Percentiles rank a stretch among this genome's conserved stretches.
Conservation (phyloP, 345 rosid species). For the Melaleuca alternifolia region DNA sequence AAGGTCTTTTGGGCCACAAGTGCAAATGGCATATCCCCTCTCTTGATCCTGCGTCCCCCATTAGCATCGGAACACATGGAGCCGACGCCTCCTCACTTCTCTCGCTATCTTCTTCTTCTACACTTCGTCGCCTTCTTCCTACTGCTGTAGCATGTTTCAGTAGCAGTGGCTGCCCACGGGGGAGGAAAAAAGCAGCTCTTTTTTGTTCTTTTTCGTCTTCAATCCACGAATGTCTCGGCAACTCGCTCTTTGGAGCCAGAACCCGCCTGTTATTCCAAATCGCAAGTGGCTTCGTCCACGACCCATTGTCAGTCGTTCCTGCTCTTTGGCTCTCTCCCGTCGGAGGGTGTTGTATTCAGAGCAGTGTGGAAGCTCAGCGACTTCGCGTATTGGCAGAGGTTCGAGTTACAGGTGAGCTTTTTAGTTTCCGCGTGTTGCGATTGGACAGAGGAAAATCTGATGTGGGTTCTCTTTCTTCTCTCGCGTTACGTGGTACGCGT, state of each 20-base stretch:
- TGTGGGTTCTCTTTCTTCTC: background rate
- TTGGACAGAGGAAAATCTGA: background rate
- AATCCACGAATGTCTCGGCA: background rate
- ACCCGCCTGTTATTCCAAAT: background rate
- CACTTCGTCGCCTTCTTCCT: background rate
- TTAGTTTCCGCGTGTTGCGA: background rate
- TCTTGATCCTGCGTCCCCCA: background rate
- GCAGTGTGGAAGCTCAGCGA: background rate
- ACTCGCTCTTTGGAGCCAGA: background rate
- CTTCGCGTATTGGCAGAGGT: background rate
- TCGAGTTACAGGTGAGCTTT: background rate
- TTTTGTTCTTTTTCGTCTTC: background rate
- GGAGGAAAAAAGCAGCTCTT: background rate
- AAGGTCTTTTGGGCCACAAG: background rate
- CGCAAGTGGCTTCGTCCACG: background rate
- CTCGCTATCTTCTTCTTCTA: background rate
- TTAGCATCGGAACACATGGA: background rate
- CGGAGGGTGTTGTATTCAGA: background rate
- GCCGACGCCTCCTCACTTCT: background rate
- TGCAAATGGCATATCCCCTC: background rate
- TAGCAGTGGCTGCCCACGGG: background rate
- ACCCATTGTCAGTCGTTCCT: background rate
- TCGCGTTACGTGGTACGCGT: background rate
- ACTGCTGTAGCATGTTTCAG: background rate
- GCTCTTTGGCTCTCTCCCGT: background rate